A percentile compares a stretch with the other conserved stretches of the same genome.
Conservation (phyloP, 352 stramenopile species). For the Lagenidium giganteum region DNA sequence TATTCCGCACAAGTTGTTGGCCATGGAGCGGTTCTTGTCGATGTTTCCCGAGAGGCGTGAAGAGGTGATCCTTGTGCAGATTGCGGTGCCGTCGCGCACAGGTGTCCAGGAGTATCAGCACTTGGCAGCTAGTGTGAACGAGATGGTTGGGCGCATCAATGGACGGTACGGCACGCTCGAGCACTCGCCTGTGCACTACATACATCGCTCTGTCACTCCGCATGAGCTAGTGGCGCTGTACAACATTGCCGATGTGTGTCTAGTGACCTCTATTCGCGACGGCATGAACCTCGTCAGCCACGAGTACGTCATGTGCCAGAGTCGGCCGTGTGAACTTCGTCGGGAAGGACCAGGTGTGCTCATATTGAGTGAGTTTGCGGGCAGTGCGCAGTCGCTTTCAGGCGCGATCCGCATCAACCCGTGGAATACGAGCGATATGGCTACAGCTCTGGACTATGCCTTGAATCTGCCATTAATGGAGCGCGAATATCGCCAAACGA, state of each 20-base stretch:
- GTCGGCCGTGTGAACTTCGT: conserved; percentile 40
- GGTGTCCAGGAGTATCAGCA: conserved; percentile 85
- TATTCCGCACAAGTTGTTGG: conserved; percentile 81
- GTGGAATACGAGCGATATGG: conserved; percentile 83
- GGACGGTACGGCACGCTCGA: conserved; percentile 79
- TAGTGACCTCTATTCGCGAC: conserved; percentile 88
- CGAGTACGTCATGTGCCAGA: conserved; percentile 88
- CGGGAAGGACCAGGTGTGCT: conserved; percentile 75
- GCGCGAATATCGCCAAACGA: conserved; percentile 80
- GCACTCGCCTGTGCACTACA: conserved; percentile 87
- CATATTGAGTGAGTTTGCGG: conserved; percentile 87
- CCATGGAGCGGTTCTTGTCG: conserved; percentile 82
- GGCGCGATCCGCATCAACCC: conserved; percentile 88
- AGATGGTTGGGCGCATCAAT: conserved; percentile 88
- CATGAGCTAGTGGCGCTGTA: conserved; percentile 87
- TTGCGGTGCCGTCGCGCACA: conserved; percentile 88
- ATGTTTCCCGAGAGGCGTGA: conserved; percentile 84
- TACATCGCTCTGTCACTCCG: conserved; percentile 71
- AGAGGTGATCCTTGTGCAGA: conserved; percentile 92
- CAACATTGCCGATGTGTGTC: conserved; percentile 83
- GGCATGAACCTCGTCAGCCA: conserved; percentile 90
- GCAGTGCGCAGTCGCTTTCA: conserved; percentile 81
- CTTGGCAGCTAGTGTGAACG: conserved; percentile 76
- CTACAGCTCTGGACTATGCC: conserved; percentile 59
- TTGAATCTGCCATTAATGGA: conserved; percentile 79